phyloP scores from a whole-genome alignment of 208 protist species.

The Acanthamoeba sp. region DNA sequence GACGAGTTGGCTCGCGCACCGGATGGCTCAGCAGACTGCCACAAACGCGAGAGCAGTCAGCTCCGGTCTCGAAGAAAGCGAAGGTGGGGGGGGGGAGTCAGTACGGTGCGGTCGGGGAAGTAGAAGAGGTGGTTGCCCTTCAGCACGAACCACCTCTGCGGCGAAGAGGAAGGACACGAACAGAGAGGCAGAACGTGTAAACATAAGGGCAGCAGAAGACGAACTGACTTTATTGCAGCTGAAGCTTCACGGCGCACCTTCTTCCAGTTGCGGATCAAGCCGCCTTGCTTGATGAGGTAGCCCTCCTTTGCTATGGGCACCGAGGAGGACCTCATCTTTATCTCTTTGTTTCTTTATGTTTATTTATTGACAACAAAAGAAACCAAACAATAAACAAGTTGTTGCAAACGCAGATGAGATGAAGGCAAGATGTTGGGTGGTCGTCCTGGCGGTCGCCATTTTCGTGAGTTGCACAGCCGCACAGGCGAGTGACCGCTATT shows the following conservation, averaged over 20 bases:
- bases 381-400: not conserved
- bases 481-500: too few species aligned
- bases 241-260: not conserved
- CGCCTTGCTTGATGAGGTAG: conserved; percentile 2
- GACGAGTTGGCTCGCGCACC: too few species aligned
- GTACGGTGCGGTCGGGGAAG: not conserved
- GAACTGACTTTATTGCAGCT: too few species aligned
- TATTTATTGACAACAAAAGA: not conserved
- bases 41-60: too few species aligned
- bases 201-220: too few species aligned
- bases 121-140: conserved; percentile 31
- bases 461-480: too few species aligned
- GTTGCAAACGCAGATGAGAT: not conserved
- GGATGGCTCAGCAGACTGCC: too few species aligned
- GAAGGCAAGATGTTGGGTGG: not conserved
- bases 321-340: too few species aligned
- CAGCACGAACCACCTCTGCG: not conserved
- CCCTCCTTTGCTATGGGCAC: not conserved
- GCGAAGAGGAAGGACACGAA: not conserved
- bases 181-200: not conserved
- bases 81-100: not conserved
- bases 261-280: conserved; percentile 35
- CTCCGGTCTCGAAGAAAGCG: too few species aligned
- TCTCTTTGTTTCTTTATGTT: not conserved
- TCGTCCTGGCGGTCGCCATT: too few species aligned